A percentile compares a stretch with the other conserved stretches of the same genome.
Conservation (phyloP, 2,329 filamentous ascomycete species). For the Colletotrichum melonis region DNA sequence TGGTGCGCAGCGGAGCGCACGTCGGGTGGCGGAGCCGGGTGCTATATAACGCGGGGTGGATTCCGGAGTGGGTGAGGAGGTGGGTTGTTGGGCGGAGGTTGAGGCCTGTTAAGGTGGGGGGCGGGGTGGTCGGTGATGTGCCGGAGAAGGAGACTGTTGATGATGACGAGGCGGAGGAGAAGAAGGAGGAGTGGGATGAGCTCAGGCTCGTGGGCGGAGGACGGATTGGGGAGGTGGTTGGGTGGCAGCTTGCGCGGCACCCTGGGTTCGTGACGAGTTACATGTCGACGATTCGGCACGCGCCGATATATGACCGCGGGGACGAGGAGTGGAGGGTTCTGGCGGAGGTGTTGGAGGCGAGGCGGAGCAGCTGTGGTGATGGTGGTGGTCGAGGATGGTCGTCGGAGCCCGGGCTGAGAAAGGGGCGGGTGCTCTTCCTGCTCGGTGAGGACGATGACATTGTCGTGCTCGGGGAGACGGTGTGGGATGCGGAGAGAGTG, state of each 20-base stretch:
- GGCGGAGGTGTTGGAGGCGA: constrained; percentile 57
- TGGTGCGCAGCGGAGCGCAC: constrained; percentile 70
- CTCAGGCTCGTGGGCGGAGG: constrained; percentile 62
- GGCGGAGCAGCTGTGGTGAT: constrained; percentile 46
- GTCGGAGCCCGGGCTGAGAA: constrained; percentile 47
- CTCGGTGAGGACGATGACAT: constrained; percentile 75
- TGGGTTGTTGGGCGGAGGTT: constrained; percentile 63
- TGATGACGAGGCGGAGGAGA: constrained; percentile 49
- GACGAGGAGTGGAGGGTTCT: constrained; percentile 70
- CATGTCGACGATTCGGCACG: constrained; percentile 75
- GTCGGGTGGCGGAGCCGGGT: constrained; percentile 71
- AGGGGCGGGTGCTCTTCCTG: constrained; percentile 70
- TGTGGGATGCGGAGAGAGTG: constrained; percentile 68
- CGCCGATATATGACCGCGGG: constrained; percentile 75
- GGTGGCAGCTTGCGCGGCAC: constrained; percentile 77
- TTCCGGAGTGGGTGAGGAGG: constrained; percentile 70
- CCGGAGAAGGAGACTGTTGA: constrained; percentile 53
- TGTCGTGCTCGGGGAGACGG: constrained; percentile 72
- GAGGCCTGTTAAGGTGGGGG: constrained; percentile 44
- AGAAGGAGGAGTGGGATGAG: constrained; percentile 56
- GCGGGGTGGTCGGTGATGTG: constrained; percentile 44
- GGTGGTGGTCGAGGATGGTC: too few species aligned
- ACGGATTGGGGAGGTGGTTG: constrained; percentile 70
- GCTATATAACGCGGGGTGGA: constrained; percentile 68
- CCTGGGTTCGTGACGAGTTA: constrained; percentile 77